Percentiles rank a stretch among this genome's conserved stretches.
Conservation (phyloP, 2,329 filamentous ascomycete species). For the Xylaria sp. region DNA sequence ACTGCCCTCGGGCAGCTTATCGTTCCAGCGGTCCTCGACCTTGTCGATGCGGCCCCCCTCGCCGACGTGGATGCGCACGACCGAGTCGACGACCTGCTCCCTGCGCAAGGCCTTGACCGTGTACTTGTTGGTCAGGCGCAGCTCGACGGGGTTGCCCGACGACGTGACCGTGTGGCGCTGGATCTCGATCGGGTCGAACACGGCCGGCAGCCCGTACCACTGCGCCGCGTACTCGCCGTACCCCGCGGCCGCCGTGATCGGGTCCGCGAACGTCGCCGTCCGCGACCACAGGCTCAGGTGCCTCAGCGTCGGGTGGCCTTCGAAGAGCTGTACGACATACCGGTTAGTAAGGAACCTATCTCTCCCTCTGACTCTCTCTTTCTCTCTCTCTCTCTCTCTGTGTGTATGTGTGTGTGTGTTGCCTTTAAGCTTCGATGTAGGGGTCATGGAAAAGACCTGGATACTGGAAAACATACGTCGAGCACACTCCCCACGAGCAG, state of each 20-base stretch:
- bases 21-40: constrained; percentile 44
- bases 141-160: constrained; percentile 60
- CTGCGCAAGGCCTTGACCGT: constrained; percentile 39
- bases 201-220: constrained; percentile 61
- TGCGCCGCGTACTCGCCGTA: constrained; percentile 53
- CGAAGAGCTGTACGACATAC: constrained; percentile 56
- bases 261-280: constrained; percentile 60
- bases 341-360: too few relatives aligned
- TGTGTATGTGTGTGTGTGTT: too few relatives aligned
- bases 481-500: constrained; percentile 60
- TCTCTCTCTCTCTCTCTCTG: too few relatives aligned
- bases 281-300: constrained; percentile 64
- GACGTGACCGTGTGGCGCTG: constrained; percentile 56
- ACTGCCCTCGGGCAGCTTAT: constrained; percentile 39
- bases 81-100: constrained; percentile 38
- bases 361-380: too few relatives aligned
- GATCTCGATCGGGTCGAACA: constrained; percentile 61
- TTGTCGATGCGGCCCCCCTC: constrained; percentile 39
- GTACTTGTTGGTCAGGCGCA: constrained; percentile 49
- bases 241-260: constrained; percentile 59
- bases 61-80: constrained; percentile 38
- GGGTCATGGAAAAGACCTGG: too few relatives aligned
- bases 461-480: constrained; percentile 38
- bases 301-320: constrained; percentile 58
- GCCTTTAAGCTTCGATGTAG: too few relatives aligned